phyloP scores from a whole-genome alignment of 257 asterid species.

The Solanum neorickii region DNA sequence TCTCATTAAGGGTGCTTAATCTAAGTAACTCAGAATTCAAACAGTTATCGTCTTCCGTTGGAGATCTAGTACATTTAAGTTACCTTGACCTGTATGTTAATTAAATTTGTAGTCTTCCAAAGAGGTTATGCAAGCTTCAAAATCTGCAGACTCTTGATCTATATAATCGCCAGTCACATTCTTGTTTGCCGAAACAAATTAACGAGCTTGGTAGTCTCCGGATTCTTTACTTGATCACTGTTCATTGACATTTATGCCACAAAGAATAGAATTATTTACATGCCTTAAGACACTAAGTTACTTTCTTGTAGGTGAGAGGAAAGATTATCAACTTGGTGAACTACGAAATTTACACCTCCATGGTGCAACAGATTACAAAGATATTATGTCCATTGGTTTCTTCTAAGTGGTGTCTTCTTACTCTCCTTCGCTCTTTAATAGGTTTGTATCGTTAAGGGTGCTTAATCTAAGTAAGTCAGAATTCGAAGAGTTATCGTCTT shows the following conservation, averaged over 20 bases:
- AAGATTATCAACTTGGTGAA: not conserved
- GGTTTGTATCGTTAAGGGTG: not conserved
- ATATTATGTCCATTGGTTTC: not conserved
- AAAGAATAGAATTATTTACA: not conserved
- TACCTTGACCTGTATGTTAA: not conserved
- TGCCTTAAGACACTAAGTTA: not conserved
- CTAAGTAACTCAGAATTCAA: not conserved
- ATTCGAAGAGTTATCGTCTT: not conserved
- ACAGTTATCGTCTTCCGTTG: not conserved
- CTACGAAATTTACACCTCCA: not conserved
- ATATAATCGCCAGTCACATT: not conserved
- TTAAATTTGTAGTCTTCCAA: not conserved
- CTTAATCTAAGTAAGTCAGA: not conserved
- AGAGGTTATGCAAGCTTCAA: not conserved
- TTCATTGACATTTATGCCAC: not conserved
- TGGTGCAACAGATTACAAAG: too few species aligned
- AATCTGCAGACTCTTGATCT: not conserved
- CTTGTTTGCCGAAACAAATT: not conserved
- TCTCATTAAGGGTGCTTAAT: not conserved
- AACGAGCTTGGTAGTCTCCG: slow-evolving; percentile 2
- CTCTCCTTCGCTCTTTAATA: not conserved
- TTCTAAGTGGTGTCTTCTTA: not conserved
- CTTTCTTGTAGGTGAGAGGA: not conserved
- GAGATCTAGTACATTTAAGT: not conserved
- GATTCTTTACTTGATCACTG: not conserved